A percentile compares a stretch with the other conserved stretches of the same genome.
Evolutionary conservation across 2,329 filamentous ascomycete species (phyloP).

Genomic region (Fusarium oligoseptatum): DNA sequence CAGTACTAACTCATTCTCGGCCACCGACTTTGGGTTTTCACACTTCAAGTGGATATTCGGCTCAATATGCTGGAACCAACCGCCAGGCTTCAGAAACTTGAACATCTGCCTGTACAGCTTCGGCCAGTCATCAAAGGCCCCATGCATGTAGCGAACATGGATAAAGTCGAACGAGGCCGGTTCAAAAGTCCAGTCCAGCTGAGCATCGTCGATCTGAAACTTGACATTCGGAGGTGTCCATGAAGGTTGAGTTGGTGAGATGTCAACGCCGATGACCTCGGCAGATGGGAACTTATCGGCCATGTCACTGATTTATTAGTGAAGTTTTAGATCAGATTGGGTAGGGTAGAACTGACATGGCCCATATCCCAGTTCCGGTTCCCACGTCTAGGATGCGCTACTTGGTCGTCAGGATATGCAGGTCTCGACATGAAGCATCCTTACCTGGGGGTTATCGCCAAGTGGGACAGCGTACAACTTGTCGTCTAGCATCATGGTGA

Average conservation of each 20-base stretch:
- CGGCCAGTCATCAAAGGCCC: constrained; percentile 27
- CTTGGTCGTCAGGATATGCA: neutral
- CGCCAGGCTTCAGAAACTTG: constrained; percentile 25
- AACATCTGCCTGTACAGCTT: constrained; percentile 33
- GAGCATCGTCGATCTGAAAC: neutral
- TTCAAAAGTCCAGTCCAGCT: neutral
- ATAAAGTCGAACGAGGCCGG: constrained; percentile 32
- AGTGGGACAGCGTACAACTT: constrained; percentile 22
- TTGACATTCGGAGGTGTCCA: neutral
- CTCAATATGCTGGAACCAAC: constrained; percentile 36
- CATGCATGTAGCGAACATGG: constrained; percentile 35
- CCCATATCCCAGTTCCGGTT: constrained; percentile 30
- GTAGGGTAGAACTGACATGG: neutral
- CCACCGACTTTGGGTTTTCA: constrained; percentile 17
- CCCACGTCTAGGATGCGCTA: constrained; percentile 26
- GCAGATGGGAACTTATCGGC: constrained; percentile 28
- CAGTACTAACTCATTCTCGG: constrained; percentile 17
- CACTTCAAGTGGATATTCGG: constrained; percentile 28
- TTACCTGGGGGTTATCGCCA: constrained; percentile 16
- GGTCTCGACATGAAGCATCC: no score
- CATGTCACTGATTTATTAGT: constrained; percentile 14
- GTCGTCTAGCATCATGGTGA: constrained; percentile 35
- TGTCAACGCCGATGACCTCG: constrained; percentile 23
- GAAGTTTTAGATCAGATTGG: accelerated
- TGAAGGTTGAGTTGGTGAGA: constrained; percentile 13